phyloP scores from a whole-genome alignment of 495 filamentous ascomycete species.

The Penicillium mononematosum region DNA sequence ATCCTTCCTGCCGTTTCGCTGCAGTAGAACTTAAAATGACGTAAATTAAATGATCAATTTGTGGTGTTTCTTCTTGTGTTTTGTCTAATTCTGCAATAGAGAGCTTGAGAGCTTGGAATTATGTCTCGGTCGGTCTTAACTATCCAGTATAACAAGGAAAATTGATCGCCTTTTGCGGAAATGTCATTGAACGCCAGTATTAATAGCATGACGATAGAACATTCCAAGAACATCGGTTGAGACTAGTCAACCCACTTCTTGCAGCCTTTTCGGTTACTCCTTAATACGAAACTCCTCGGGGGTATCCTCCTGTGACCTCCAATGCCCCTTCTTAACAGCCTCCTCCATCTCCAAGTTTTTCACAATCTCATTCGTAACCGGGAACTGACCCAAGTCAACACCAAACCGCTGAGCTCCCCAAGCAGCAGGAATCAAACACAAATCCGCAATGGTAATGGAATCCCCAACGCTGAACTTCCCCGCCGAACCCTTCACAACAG shows the following conservation, averaged over 20 bases:
- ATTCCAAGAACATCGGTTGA: background rate
- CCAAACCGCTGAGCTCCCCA: slow-evolving; percentile 51
- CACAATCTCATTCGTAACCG: slow-evolving; percentile 40
- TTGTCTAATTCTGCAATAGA: slow-evolving; percentile 9
- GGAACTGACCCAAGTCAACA: slow-evolving; percentile 44
- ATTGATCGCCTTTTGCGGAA: background rate
- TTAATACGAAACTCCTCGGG: slow-evolving; percentile 43
- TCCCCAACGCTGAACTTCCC: slow-evolving; percentile 53
- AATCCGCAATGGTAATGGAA: slow-evolving; percentile 50
- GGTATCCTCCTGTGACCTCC: slow-evolving; percentile 49
- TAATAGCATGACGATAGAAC: background rate
- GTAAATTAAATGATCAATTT: background rate
- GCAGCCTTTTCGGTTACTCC: slow-evolving; percentile 6
- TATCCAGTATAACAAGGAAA: background rate
- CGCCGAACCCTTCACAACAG: slow-evolving; percentile 28
- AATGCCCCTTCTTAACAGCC: slow-evolving; percentile 44
- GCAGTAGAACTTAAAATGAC: slow-evolving; percentile 9
- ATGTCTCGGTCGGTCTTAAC: background rate
- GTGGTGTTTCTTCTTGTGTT: slow-evolving; percentile 4
- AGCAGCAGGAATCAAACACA: slow-evolving; percentile 51
- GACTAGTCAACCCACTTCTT: background rate
- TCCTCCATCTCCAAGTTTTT: slow-evolving; percentile 36
- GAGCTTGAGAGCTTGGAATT: slow-evolving; percentile 7
- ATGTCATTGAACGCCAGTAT: background rate
- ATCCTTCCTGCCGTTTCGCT: slow-evolving; percentile 48